These are phyloP conservation scores for Penicillium salamii DNA, from an alignment of 495 filamentous ascomycete species.

Conservation along the genomic window DNA sequence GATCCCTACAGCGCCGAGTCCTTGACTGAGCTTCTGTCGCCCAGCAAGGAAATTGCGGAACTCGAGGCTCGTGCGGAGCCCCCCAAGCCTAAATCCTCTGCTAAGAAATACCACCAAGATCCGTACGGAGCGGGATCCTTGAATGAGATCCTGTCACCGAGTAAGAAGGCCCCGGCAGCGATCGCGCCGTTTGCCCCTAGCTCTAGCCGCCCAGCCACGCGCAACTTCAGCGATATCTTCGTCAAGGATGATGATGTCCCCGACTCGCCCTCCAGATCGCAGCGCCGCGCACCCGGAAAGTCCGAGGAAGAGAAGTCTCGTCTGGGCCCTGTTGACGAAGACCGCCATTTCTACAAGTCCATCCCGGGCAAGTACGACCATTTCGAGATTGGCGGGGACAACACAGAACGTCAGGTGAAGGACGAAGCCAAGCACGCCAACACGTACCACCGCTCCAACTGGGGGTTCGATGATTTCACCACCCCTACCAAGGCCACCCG, in stretches of 20 bases:
- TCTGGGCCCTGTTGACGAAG: conserved; percentile 26
- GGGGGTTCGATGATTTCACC: conserved; percentile 82
- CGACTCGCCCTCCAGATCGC: conserved; percentile 49
- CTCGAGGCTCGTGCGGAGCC: neutral
- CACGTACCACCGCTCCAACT: conserved; percentile 65
- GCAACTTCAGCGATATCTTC: conserved; percentile 64
- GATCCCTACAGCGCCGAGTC: conserved; percentile 77
- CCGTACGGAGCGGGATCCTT: conserved; percentile 25
- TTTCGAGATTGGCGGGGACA: conserved; percentile 77
- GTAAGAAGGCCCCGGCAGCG: conserved; percentile 15
- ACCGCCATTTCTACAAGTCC: conserved; percentile 48
- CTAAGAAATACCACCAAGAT: conserved; percentile 23
- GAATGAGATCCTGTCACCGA: conserved; percentile 24
- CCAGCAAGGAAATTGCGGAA: conserved; percentile 28
- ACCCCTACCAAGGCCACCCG: conserved; percentile 73
- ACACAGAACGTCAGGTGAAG: conserved; percentile 34
- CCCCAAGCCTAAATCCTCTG: conserved; percentile 6
- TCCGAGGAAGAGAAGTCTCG: conserved; percentile 49
- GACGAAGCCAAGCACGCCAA: conserved; percentile 39
- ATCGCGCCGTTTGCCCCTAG: conserved; percentile 38
- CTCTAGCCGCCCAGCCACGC: conserved; percentile 60
- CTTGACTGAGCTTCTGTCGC: conserved; percentile 37
- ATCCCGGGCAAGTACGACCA: conserved; percentile 78
- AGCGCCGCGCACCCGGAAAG: conserved; percentile 64
- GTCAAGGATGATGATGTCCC: conserved; percentile 45